Base-by-base conservation (phyloP, 768 basidiomycete species). In the Naganishia kalamii region DNA sequence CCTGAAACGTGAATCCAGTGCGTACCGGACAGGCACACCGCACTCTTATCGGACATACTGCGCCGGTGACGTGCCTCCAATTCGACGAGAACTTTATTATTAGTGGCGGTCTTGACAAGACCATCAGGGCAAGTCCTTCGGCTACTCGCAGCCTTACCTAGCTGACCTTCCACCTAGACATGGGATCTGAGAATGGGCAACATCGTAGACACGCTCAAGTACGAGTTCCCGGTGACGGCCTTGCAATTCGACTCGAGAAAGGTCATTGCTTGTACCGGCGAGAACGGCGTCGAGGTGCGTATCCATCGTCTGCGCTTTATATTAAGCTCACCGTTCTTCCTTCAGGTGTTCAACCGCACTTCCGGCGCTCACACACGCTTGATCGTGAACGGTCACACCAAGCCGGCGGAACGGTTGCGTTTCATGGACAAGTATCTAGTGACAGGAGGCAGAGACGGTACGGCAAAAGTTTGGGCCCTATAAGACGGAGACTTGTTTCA, bases 351-450 rank as follows among this genome's bases (percentile, higher is more conserved):
- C 80, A 99, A 98, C 77, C 88, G 96, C 30, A 97, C 92, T 8
- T 90, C 86, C 68, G 86, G 88, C 81, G 89, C 93, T 72, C 87
- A 92, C 66, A 88, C 90, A 12, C 84, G 87, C 29, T 78, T 99
- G 49, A 77, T 83, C 47, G 90, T 88, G 5, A 98, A 97, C 75
- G 96, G 96, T n/a, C 96, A 99, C 77, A 89, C 84, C 19, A 86
- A 85, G 67, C 93, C 94, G 0, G 88, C 87, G 30, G 90, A 92
- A 79, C 84, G 84, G 69, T 81, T 98, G 68, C 85, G 96, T 51
- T 98, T 94, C 79, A 94, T 96, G 87, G 96, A 98, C 78, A 86
- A 88, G 51, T 99, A 96, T 79, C 82, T 97, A 49, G 87, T 90
- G 30, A 89, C 89, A 10, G 96, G 96, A 35, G 92, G 87, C 54